Evolutionary conservation across 768 basidiomycete species (phyloP), one percentile per base, ranked within the genome.

Genomic region (Termitomyces titanicus): DNA sequence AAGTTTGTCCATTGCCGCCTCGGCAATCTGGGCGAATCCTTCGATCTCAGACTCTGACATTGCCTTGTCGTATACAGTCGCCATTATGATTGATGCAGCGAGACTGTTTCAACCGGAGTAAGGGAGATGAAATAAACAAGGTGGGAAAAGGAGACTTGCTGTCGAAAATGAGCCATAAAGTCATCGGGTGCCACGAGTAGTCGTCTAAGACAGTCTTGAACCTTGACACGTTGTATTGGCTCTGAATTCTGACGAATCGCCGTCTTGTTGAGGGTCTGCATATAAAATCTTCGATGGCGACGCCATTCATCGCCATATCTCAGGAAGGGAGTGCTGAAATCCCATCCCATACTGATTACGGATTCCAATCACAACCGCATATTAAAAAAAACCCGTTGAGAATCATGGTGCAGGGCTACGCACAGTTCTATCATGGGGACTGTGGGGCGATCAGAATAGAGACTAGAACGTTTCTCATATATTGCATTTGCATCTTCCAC

Each of bases 241-340:
- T 59, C 61, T 34, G 67, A 67, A 17, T 51, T 48, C 4, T 24
- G 24, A 11, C 64, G 43, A 0, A 59, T 50, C 10, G 63, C 59
- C 5, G 35, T 22, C 12, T 61, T 64, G 17, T 59, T 63, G 49
- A 69, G 69, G 9, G 56, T 50, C 47, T 68, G 64, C 13, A 72
- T 67, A 20, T 69, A 64, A 5, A 71, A 34, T n/a, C 64, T 60
- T 37, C 71, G 60, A 42, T 70, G 65, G 7, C 51, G 39, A 42
- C 68, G 63, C 74, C 73, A 74, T 47, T 45, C 34, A 1, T 67
- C 60, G 0, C 64, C 66, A 31, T 74, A 70, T 12, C 55, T 59
- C 59, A 69, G 67, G 0, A 73, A 33, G 1, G 40, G 66, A 7
- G 65, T 13, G 53, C 64, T 68, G 48, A 68, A 70, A 29, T 67